phyloP scores from a whole-genome alignment of 768 basidiomycete species.

The Hypholoma sublateritium region DNA sequence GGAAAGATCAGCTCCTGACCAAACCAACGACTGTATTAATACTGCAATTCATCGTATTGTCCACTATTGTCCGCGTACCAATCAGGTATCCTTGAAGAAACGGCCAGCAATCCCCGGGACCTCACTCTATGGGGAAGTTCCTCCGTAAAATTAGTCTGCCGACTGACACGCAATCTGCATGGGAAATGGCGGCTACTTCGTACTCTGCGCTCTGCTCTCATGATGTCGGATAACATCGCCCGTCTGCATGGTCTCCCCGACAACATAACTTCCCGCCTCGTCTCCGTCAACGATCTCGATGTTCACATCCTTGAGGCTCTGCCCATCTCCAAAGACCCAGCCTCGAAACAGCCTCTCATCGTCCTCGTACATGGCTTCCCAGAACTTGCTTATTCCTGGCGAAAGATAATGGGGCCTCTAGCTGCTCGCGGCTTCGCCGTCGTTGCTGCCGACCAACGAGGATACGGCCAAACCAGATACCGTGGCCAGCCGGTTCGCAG shows the following conservation, averaged over 20 bases:
- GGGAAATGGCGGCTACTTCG: too few species aligned
- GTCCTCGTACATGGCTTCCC: constrained; percentile 68
- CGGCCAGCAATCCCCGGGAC: too few species aligned
- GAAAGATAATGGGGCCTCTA: constrained; percentile 54
- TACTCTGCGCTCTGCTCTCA: neutral
- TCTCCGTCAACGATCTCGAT: constrained; percentile 47
- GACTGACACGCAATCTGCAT: too few species aligned
- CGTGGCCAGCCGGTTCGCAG: constrained; percentile 6
- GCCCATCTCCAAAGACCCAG: constrained; percentile 19
- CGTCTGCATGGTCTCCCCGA: constrained; percentile 19
- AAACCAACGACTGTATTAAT: neutral
- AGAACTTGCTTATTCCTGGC: constrained; percentile 66
- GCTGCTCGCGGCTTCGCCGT: constrained; percentile 54
- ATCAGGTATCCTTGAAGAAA: too few species aligned
- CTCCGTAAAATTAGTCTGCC: too few species aligned
- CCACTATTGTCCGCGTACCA: too few species aligned
- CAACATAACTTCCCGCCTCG: constrained; percentile 35
- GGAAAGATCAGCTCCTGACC: neutral
- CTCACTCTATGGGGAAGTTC: too few species aligned
- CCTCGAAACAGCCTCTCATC: constrained; percentile 40
- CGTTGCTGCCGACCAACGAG: constrained; percentile 62
- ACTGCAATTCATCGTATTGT: too few species aligned
- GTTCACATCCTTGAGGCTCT: constrained; percentile 52
- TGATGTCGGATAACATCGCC: neutral
- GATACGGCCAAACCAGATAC: constrained; percentile 45